These are phyloP conservation scores for Mycena belliarum DNA, from an alignment of 768 basidiomycete genomes.

Conservation along the genomic window DNA sequence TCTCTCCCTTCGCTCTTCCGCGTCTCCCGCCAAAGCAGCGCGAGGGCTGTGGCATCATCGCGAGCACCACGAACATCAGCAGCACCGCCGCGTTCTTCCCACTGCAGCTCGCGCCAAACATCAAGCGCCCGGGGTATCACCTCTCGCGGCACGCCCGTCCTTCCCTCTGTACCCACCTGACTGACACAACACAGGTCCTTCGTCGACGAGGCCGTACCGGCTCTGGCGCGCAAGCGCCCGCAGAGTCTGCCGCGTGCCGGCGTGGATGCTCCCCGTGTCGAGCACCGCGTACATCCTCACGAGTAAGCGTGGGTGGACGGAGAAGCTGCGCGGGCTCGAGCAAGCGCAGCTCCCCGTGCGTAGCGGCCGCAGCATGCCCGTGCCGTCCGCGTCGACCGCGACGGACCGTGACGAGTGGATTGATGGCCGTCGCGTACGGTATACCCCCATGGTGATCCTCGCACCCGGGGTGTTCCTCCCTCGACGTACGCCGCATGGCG, in stretches of 20 bases:
- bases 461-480: too few species aligned
- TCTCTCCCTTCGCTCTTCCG: slow-evolving; percentile 2
- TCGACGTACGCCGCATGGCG: too few species aligned
- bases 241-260: slow-evolving; percentile 7
- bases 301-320: slow-evolving; percentile 33
- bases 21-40: slow-evolving; percentile 34
- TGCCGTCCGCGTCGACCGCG: slow-evolving; percentile 27
- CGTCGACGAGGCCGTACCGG: slow-evolving; percentile 22
- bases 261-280: not conserved
- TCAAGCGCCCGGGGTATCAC: slow-evolving; percentile 64
- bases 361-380: slow-evolving; percentile 28
- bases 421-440: slow-evolving; percentile 13
- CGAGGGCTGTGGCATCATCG: slow-evolving; percentile 60
- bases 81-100: slow-evolving; percentile 59
- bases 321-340: slow-evolving; percentile 33
- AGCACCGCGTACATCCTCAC: slow-evolving; percentile 12
- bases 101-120: slow-evolving; percentile 53
- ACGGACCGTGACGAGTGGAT: slow-evolving; percentile 27
- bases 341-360: slow-evolving; percentile 36
- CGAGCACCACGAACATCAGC: slow-evolving; percentile 63
- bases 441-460: too few species aligned
- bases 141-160: too few species aligned
- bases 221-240: not conserved
- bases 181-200: too few species aligned
- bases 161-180: too few species aligned